phyloP scores from a whole-genome alignment of 495 filamentous ascomycete species.

The Xeromyces bisporus region DNA sequence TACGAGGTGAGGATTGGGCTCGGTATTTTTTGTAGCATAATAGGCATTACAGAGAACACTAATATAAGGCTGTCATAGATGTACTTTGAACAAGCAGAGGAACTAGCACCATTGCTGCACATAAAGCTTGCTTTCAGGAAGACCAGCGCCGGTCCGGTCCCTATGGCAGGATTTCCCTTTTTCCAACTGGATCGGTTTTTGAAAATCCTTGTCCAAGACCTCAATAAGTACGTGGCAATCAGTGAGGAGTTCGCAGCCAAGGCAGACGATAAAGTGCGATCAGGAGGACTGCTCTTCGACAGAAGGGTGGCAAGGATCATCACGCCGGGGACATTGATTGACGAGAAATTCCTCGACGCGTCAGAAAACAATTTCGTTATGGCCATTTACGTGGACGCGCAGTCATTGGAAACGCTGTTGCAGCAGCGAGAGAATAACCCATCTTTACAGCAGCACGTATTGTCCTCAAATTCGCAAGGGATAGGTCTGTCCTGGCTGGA shows the following conservation, averaged over 20 bases:
- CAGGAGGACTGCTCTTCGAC: slow-evolving; percentile 64
- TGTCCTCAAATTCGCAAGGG: slow-evolving; percentile 22
- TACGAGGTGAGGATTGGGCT: slow-evolving; percentile 46
- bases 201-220: slow-evolving; percentile 80
- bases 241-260: slow-evolving; percentile 76
- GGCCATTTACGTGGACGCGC: slow-evolving; percentile 41
- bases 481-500: slow-evolving; percentile 90
- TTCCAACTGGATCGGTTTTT: slow-evolving; percentile 82
- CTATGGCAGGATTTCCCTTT: slow-evolving; percentile 91
- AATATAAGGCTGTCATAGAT: too few species aligned
- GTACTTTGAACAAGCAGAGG: slow-evolving; percentile 86
- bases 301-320: slow-evolving; percentile 72
- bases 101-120: slow-evolving; percentile 70
- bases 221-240: slow-evolving; percentile 80
- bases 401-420: slow-evolving; percentile 8
- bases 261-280: slow-evolving; percentile 44
- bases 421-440: slow-evolving; percentile 7
- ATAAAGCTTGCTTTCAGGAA: slow-evolving; percentile 74
- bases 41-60: too few species aligned
- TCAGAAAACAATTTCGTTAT: slow-evolving; percentile 85
- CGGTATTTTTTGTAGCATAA: too few species aligned
- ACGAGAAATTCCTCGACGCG: slow-evolving; percentile 92
- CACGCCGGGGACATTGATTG: slow-evolving; percentile 87
- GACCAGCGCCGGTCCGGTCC: slow-evolving; percentile 53
- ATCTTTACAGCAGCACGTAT: slow-evolving; percentile 17